Evolutionary conservation across 495 filamentous ascomycete genomes (phyloP).

Genomic region (Viridothelium virens): DNA sequence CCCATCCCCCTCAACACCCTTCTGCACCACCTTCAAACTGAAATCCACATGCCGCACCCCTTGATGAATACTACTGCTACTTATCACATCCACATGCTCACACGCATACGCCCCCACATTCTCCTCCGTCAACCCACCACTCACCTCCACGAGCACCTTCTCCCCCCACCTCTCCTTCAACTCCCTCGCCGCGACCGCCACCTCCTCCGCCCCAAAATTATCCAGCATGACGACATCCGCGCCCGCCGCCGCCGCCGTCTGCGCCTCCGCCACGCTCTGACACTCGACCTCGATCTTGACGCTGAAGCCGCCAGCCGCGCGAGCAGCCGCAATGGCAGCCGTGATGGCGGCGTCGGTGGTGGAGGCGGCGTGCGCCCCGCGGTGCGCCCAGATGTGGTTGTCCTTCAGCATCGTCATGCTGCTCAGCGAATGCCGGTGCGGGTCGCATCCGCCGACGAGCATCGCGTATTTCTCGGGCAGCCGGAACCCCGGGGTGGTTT

Average conservation of each 20-base stretch:
- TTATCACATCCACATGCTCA: slow-evolving; percentile 87
- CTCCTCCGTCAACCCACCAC: slow-evolving; percentile 76
- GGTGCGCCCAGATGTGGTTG: slow-evolving; percentile 88
- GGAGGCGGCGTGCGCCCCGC: slow-evolving; percentile 65
- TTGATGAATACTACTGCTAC: slow-evolving; percentile 94
- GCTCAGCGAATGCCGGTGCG: slow-evolving; percentile 83
- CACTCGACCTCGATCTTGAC: slow-evolving; percentile 96
- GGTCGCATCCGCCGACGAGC: slow-evolving; percentile 83
- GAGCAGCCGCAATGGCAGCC: slow-evolving; percentile 52
- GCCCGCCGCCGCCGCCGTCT: slow-evolving; percentile 82
- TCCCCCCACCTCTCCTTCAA: slow-evolving; percentile 68
- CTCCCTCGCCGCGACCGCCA: slow-evolving; percentile 58
- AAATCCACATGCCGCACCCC: slow-evolving; percentile 90
- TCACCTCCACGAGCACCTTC: slow-evolving; percentile 69
- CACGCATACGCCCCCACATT: slow-evolving; percentile 77
- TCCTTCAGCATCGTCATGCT: slow-evolving; percentile 98
- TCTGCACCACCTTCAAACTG: slow-evolving; percentile 73
- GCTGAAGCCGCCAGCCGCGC: slow-evolving; percentile 75
- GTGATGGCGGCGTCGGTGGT: slow-evolving; percentile 41
- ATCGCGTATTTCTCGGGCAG: slow-evolving; percentile 98
- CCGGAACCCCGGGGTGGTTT: slow-evolving; percentile 93
- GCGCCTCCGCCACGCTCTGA: slow-evolving; percentile 73
- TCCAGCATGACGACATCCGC: slow-evolving; percentile 97
- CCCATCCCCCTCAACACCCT: slow-evolving; percentile 18
- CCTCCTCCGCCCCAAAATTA: slow-evolving; percentile 74